These are phyloP conservation scores for Eudorina sp. DNA, from an alignment of 139 green algal genomes.

Conservation along the genomic window DNA sequence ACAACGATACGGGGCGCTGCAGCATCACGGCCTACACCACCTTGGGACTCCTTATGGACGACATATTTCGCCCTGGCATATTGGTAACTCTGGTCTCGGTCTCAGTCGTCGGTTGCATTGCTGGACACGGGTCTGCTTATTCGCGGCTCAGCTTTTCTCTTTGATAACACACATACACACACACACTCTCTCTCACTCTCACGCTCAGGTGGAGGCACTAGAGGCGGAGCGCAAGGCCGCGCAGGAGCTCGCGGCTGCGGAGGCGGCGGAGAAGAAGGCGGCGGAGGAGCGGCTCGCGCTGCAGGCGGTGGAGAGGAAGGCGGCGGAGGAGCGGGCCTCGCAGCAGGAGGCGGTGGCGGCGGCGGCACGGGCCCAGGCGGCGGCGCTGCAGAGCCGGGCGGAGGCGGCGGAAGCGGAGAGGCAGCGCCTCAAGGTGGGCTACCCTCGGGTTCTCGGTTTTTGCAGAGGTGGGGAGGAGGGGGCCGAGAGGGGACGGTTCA, in stretches of 20 bases:
- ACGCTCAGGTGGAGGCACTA: not conserved
- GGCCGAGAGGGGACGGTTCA: no score
- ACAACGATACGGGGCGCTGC: no score
- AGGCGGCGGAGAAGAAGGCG: not conserved
- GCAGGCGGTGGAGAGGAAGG: not conserved
- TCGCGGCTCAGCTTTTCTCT: no score
- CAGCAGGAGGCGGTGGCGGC: not conserved
- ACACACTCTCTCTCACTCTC: not conserved
- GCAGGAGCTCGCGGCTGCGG: not conserved
- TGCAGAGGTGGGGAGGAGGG: no score
- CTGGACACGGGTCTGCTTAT: no score
- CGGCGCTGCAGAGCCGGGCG: not conserved
- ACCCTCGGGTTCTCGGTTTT: no score
- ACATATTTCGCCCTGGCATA: no score
- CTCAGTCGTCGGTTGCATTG: no score
- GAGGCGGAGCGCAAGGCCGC: not conserved
- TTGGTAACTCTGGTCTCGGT: no score
- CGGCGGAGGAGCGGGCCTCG: not conserved
- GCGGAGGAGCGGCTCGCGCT: not conserved
- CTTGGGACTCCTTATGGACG: no score
- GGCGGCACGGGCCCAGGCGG: not conserved
- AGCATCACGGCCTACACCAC: no score
- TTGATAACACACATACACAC: no score
- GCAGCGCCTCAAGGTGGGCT: conserved; percentile 25
- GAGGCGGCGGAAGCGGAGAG: conserved; percentile 26